Evolutionary conservation across 139 green algal genomes (phyloP), one percentile per base, ranked within the genome.

Genomic region (Pycnococcus provasolii): DNA sequence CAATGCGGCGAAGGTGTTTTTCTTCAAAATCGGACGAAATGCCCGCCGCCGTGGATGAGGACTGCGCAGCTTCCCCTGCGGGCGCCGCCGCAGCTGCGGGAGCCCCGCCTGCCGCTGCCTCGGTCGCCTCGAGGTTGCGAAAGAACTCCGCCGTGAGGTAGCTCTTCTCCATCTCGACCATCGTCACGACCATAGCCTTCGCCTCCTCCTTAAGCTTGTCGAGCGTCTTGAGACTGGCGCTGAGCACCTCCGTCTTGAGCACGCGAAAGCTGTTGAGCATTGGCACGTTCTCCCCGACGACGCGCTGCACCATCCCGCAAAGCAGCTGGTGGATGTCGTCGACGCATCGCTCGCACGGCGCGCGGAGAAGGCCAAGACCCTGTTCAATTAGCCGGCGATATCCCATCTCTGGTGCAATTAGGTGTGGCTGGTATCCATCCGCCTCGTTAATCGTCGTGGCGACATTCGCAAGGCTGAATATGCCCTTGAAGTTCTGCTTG

Each of bases 371-470:
- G 8, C 4, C 53, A 15, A 60, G 41, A 15, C 53, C 53, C 15
- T 43, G 42, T 74, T 95, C 83, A 69, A 97, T 86, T 51, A 97
- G 80, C 1, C 89, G 83, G 26, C 91, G 71, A 84, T 96, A 96
- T 8, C 91, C 91, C 66, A 88, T 85, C 80, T 97, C 91, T 54
- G 91, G 91, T 8, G 91, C 91, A 48, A 97, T 92, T 65, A 97
- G 85, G 80, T 97, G 90, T 4, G 91, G 91, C 81, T 96, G 90
- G 81, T 96, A 96, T 26, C 91, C 91, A 70, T 97, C 91, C 1
- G 91, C 89, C 40, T 72, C 72, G 6, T 62, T 48, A 2, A 78
- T 59, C 7, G 73, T 45, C 42, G 39, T 55, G 7, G 51, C n/a
- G 3, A 77, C 71, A 48, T 73, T 73, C 40, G 70, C 45, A 8